Conservation (phyloP, 179 eudicot species). For the Nepenthes alata region DNA sequence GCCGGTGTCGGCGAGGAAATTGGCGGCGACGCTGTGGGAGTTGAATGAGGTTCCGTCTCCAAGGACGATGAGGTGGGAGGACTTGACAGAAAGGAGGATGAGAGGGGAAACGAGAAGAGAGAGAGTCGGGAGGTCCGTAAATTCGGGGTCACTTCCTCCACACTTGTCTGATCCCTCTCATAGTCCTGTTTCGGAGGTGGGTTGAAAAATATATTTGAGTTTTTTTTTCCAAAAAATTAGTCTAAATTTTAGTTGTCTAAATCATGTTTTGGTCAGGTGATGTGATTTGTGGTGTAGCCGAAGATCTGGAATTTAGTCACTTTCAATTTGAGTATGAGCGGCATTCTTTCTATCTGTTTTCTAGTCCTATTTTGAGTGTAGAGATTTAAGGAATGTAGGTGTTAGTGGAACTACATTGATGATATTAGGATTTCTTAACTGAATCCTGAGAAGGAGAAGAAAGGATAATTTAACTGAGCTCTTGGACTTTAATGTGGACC, state of each 20-base stretch:
- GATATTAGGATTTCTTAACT: no score
- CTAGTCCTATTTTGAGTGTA: no score
- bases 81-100: slow-evolving; percentile 15
- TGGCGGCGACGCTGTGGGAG: slow-evolving; percentile 95
- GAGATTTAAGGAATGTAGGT: no score
- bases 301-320: no score
- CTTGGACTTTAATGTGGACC: no score
- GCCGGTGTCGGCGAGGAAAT: slow-evolving; percentile 79
- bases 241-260: background rate
- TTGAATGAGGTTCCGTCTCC: slow-evolving; percentile 71
- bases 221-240: background rate
- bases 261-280: background rate
- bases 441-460: no score
- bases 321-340: no score
- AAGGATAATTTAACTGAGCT: no score
- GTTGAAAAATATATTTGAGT: slow-evolving; percentile 3
- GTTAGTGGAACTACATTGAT: no score
- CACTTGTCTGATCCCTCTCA: slow-evolving; percentile 99
- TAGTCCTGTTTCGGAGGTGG: slow-evolving; percentile 84
- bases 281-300: background rate
- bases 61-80: slow-evolving; percentile 10
- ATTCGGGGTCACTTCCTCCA: slow-evolving; percentile 48
- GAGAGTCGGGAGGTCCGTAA: slow-evolving; percentile 22
- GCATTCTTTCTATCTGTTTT: no score
- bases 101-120: slow-evolving; percentile 24